Conservation (phyloP, 176 grass and related monocot genomes). For the Paspalum notatum region DNA sequence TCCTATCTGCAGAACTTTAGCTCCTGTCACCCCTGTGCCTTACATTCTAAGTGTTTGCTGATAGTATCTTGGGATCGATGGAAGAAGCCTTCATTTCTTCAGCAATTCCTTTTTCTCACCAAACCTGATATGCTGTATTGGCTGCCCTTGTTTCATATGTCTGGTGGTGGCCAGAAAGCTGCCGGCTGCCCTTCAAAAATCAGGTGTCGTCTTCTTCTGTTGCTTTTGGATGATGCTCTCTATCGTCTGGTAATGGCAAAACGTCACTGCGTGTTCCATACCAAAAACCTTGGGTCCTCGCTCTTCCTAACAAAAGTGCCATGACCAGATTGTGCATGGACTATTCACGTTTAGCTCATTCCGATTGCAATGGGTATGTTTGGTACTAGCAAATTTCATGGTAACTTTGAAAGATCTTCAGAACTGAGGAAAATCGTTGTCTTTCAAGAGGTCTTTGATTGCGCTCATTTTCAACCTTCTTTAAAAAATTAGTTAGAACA, state of each 20-base stretch:
- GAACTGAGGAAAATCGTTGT: too few species aligned
- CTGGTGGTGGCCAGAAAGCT: conserved; percentile 28
- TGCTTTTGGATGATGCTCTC: conserved; percentile 6
- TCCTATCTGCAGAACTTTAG: conserved; percentile 43
- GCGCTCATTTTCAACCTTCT: not conserved
- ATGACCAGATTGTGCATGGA: not conserved
- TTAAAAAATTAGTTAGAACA: not conserved
- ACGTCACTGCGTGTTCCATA: not conserved
- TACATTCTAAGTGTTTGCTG: conserved; percentile 41
- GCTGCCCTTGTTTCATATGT: conserved; percentile 17
- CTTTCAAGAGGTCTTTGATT: not conserved
- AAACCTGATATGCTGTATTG: conserved; percentile 31
- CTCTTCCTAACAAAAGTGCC: not conserved
- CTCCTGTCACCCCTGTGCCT: conserved; percentile 22
- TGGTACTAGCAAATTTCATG: not conserved
- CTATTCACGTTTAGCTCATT: not conserved
- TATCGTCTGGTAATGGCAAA: not conserved
- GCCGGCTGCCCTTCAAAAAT: not conserved
- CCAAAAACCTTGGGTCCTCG: not conserved
- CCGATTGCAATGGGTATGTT: not conserved
- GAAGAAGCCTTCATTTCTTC: conserved; percentile 7
- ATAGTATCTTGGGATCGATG: conserved; percentile 24
- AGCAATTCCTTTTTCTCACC: conserved; percentile 37
- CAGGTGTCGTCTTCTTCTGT: conserved; percentile 28
- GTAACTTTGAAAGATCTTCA: not conserved